A percentile compares a stretch with the other conserved stretches of the same genome.
Evolutionary conservation across 2,329 filamentous ascomycete genomes (phyloP).

Genomic region (Fusarium nisikadoi): DNA sequence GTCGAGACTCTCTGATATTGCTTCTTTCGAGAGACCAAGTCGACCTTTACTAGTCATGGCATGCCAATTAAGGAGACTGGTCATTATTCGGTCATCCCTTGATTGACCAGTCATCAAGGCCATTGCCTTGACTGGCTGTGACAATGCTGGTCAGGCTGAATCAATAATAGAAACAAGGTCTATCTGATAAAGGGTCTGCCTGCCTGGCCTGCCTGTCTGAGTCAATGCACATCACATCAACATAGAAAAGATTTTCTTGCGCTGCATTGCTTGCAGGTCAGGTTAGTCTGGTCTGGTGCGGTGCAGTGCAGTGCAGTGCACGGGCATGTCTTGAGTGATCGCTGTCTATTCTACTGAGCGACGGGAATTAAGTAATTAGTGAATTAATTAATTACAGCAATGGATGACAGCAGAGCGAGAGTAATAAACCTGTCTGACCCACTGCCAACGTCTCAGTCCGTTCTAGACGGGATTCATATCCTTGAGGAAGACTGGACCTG

Average conservation of each 20-base stretch:
- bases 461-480: conserved; percentile 38
- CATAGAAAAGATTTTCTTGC: conserved; percentile 1
- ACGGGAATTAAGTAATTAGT: not conserved
- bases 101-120: not conserved
- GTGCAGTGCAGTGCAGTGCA: conserved; percentile 1
- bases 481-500: conserved; percentile 11
- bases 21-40: conserved; percentile 5
- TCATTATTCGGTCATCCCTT: not conserved
- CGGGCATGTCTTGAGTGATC: conserved; percentile 5
- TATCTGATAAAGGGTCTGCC: not conserved
- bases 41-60: conserved; percentile 14
- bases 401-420: not conserved
- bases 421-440: conserved; percentile 34
- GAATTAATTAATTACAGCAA: not conserved
- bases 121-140: not conserved
- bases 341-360: not conserved
- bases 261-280: conserved; percentile 28
- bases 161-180: conserved; percentile 14
- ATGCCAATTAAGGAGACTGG: conserved; percentile 4
- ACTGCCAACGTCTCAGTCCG: conserved; percentile 27
- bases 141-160: conserved; percentile 5
- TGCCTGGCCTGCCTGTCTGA: not conserved
- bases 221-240: conserved; percentile 22
- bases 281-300: conserved; percentile 6
- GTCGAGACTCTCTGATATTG: conserved; percentile 13